A percentile compares a stretch with the other conserved stretches of the same genome.
Evolutionary conservation across 1,284 basidiomycete genomes (phyloP).

Genomic region (Puccinia novopanici): DNA sequence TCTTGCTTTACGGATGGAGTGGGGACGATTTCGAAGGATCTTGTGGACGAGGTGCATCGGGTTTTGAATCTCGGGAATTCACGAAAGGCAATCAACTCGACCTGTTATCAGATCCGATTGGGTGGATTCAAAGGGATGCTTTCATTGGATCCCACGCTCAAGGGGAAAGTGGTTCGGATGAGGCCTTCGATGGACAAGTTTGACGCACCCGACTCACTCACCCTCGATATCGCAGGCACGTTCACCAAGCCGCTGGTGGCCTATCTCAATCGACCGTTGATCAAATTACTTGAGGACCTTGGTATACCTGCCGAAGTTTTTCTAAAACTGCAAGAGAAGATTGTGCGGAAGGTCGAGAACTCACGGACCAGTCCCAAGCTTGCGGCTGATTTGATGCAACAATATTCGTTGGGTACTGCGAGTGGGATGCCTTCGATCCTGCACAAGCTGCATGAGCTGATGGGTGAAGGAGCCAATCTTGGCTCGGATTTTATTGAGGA

Average conservation of each 20-base stretch:
- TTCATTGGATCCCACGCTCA: conserved; percentile 66
- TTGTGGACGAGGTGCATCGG: conserved; percentile 56
- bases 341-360: conserved; percentile 65
- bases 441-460: conserved; percentile 62
- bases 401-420: conserved; percentile 64
- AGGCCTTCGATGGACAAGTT: conserved; percentile 77
- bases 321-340: conserved; percentile 65
- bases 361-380: conserved; percentile 65
- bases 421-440: conserved; percentile 66
- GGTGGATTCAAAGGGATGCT: conserved; percentile 74
- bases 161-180: conserved; percentile 65
- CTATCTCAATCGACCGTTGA: conserved; percentile 62
- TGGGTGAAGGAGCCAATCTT: conserved; percentile 61
- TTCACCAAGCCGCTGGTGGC: conserved; percentile 66
- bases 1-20: conserved; percentile 71
- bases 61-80: conserved; percentile 13
- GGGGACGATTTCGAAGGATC: conserved; percentile 66
- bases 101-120: conserved; percentile 72
- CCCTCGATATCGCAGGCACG: conserved; percentile 71
- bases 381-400: conserved; percentile 63
- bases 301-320: conserved; percentile 66
- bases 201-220: conserved; percentile 64
- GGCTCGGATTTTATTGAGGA: conserved; percentile 62
- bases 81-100: conserved; percentile 31
- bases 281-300: conserved; percentile 71